These are phyloP conservation scores for Skeletonema menzelii DNA, from an alignment of 108 stramenopile species.

Conservation along the genomic window DNA sequence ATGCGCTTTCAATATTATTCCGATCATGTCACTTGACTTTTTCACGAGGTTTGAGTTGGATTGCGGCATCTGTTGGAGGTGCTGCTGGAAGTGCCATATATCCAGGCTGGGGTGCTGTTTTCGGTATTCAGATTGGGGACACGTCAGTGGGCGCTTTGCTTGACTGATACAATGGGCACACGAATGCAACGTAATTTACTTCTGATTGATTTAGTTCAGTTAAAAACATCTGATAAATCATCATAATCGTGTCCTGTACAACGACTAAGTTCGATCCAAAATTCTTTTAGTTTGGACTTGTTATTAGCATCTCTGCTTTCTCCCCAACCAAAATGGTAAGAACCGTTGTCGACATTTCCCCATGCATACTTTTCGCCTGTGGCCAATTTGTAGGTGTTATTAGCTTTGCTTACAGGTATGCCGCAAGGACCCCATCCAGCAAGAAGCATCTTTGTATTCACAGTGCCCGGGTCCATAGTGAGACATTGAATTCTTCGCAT, in stretches of 20 bases:
- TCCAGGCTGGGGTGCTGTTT: constrained; percentile 49
- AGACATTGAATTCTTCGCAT: constrained; percentile 52
- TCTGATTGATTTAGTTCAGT: not conserved
- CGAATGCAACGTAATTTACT: not conserved
- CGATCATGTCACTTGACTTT: constrained; percentile 31
- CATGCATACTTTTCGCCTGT: constrained; percentile 27
- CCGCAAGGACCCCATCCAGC: constrained; percentile 93
- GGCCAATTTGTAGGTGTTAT: constrained; percentile 53
- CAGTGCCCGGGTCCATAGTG: constrained; percentile 91
- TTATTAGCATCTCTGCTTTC: constrained; percentile 26
- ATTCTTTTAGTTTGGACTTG: constrained; percentile 18
- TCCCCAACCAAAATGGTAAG: constrained; percentile 52
- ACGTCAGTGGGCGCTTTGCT: constrained; percentile 33
- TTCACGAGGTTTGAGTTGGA: constrained; percentile 31
- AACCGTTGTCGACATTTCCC: constrained; percentile 42
- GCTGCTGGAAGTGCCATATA: constrained; percentile 31
- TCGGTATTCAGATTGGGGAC: constrained; percentile 43
- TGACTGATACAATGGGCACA: not conserved
- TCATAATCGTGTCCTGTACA: constrained; percentile 47
- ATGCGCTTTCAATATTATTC: constrained; percentile 33
- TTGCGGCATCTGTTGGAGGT: constrained; percentile 42
- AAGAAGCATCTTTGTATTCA: constrained; percentile 93
- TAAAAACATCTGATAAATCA: constrained; percentile 40
- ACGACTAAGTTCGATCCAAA: constrained; percentile 26
- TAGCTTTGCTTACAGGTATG: constrained; percentile 51